A percentile compares a stretch with the other conserved stretches of the same genome.
These are phyloP conservation scores for Moesziomyces sp. DNA, from an alignment of 1,284 basidiomycete species.

Conservation along the genomic window DNA sequence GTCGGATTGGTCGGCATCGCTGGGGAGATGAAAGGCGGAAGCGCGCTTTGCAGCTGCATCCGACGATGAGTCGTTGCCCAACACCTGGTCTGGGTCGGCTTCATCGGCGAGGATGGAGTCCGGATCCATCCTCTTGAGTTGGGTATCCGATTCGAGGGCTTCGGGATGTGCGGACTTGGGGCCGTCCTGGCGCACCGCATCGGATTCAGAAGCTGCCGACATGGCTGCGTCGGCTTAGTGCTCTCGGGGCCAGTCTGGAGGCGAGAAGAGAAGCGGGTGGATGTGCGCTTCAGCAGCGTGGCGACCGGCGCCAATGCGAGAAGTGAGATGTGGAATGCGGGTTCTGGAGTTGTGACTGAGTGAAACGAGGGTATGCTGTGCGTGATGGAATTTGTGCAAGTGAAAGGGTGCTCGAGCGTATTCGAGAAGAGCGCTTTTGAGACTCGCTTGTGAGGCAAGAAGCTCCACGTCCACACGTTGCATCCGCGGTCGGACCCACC, in stretches of 20 bases:
- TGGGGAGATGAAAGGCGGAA: neutral
- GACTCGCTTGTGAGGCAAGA: too few relatives aligned
- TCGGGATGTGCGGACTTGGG: slow-evolving; percentile 7
- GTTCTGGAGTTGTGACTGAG: too few relatives aligned
- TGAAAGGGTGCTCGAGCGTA: too few relatives aligned
- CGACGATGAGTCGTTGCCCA: slow-evolving; percentile 50
- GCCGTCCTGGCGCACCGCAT: slow-evolving; percentile 11
- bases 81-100: slow-evolving; percentile 52
- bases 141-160: slow-evolving; percentile 21
- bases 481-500: too few relatives aligned
- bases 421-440: too few relatives aligned
- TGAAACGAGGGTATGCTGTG: too few relatives aligned
- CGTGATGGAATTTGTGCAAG: too few relatives aligned
- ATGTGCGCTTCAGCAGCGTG: too few relatives aligned
- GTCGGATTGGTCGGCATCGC: slow-evolving; percentile 13
- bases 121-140: slow-evolving; percentile 48
- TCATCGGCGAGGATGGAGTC: slow-evolving; percentile 61
- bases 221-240: slow-evolving; percentile 6
- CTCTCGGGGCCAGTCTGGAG: neutral
- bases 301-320: too few relatives aligned
- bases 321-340: too few relatives aligned
- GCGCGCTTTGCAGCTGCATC: slow-evolving; percentile 23
- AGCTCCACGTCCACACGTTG: too few relatives aligned
- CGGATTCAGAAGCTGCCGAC: slow-evolving; percentile 21
- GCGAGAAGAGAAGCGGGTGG: too few relatives aligned